phyloP scores from a whole-genome alignment of 2,329 filamentous ascomycete species.

The Trichoderma harzianum region DNA sequence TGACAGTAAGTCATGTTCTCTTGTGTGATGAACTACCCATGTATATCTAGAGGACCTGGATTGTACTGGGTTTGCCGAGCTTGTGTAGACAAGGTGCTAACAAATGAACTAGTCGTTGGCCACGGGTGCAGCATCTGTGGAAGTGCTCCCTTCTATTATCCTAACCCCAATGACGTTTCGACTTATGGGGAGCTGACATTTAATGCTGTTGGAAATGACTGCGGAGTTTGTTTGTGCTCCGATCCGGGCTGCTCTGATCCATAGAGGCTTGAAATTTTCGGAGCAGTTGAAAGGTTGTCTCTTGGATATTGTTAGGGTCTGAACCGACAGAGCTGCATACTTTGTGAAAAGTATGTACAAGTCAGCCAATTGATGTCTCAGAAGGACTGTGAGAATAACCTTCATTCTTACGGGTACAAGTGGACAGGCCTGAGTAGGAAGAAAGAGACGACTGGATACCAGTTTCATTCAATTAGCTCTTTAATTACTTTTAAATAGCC shows the following conservation, averaged over 20 bases:
- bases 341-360: background rate
- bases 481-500: background rate
- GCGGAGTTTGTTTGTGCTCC: background rate
- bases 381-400: background rate
- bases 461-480: background rate
- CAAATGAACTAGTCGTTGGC: background rate
- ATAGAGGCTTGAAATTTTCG: background rate
- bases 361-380: background rate
- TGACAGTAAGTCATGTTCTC: background rate
- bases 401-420: background rate
- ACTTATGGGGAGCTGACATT: background rate
- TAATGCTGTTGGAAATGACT: background rate
- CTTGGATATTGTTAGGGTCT: background rate
- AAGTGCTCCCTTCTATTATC: background rate
- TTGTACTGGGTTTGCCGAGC: background rate
- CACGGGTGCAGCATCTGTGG: background rate
- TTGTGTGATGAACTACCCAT: background rate
- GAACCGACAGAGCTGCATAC: background rate
- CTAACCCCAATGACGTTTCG: background rate
- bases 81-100: background rate
- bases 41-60: background rate
- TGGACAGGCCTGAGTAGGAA: background rate
- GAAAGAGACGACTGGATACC: background rate
- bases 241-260: background rate
- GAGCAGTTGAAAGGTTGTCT: background rate